These are phyloP conservation scores for Suhomyces ambrosiae DNA, from an alignment of 1,139 yeast species.

Conservation along the genomic window DNA sequence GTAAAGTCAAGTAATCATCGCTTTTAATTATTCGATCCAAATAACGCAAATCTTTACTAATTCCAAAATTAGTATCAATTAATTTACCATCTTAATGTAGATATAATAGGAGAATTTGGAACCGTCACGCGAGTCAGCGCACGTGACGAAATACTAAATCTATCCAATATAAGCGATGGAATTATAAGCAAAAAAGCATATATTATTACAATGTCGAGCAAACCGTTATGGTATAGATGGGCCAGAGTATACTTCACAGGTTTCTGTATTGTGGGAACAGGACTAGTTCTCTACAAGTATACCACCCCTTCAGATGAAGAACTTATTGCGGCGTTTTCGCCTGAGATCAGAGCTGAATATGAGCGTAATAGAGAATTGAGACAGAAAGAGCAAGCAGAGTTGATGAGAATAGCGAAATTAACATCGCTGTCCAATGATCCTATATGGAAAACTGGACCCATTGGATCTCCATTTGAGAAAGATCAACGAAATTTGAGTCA, in stretches of 20 bases:
- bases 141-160: neutral
- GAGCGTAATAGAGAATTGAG: conserved; percentile 66
- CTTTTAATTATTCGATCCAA: no score
- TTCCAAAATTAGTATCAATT: no score
- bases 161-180: conserved; percentile 6
- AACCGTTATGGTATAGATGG: conserved; percentile 61
- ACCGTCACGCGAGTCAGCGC: no score
- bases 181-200: conserved; percentile 6
- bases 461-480: conserved; percentile 64
- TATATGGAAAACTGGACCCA: conserved; percentile 76
- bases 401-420: conserved; percentile 63
- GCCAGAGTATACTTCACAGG: conserved; percentile 58
- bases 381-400: conserved; percentile 63
- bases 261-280: conserved; percentile 64
- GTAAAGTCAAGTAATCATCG: no score
- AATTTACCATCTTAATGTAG: no score
- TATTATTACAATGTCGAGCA: conserved; percentile 18
- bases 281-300: conserved; percentile 65
- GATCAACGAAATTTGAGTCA: conserved; percentile 22
- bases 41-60: no score
- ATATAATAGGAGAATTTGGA: no score
- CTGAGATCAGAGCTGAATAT: conserved; percentile 78
- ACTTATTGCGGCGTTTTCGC: conserved; percentile 71
- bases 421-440: conserved; percentile 73
- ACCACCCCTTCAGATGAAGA: conserved; percentile 86